These are phyloP conservation scores for Oryza glaberrima DNA, from an alignment of 176 grass and related monocot species.

Conservation along the genomic window DNA sequence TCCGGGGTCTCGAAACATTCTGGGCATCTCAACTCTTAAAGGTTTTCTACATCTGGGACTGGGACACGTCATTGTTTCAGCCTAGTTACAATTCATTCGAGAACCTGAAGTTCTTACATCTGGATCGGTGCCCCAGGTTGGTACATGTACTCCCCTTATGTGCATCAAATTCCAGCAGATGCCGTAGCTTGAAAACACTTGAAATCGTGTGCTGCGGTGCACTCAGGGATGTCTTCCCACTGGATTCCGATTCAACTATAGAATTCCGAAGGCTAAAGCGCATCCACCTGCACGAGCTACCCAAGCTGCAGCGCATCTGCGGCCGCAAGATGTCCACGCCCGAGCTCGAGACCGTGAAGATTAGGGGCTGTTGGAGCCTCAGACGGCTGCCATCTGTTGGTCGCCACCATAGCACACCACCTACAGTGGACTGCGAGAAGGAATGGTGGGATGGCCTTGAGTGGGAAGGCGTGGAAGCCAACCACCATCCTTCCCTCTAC, in stretches of 20 bases:
- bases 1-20: not conserved
- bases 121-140: conserved; percentile 4
- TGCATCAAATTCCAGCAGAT: accelerated
- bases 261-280: not conserved
- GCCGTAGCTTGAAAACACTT: not conserved
- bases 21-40: not conserved
- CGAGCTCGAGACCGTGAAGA: not conserved
- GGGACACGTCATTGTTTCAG: not conserved
- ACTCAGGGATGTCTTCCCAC: not conserved
- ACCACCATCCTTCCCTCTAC: not conserved
- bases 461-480: not conserved
- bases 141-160: not conserved
- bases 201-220: conserved; percentile 21
- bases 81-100: accelerated
- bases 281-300: conserved; percentile 8
- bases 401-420: accelerated
- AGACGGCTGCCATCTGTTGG: not conserved
- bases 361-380: conserved; percentile 46
- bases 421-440: conserved; percentile 29
- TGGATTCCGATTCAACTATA: not conserved
- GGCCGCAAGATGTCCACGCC: not conserved
- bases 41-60: not conserved
- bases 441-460: conserved; percentile 27
- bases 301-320: conserved; percentile 23
- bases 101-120: not conserved